Percentiles rank a stretch among this genome's conserved stretches.
phyloP scores from a whole-genome alignment of 2,329 filamentous ascomycete genomes.

The Aspergillus brunneoviolaceus region DNA sequence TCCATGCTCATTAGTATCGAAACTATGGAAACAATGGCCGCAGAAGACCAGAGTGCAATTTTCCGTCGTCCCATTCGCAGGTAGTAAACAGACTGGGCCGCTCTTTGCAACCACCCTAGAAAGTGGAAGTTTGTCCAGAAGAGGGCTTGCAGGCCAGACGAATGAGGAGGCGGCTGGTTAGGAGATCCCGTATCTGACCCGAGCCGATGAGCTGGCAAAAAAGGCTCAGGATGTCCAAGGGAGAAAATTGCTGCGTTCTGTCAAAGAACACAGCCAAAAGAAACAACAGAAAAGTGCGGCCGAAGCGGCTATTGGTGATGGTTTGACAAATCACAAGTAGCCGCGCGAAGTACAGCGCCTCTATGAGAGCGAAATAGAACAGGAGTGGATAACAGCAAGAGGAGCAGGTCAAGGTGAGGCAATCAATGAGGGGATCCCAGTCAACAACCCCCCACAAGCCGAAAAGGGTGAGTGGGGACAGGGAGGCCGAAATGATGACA shows the following conservation, averaged over 20 bases:
- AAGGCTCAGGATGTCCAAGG: background rate
- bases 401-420: background rate
- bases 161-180: background rate
- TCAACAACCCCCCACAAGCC: too few relatives aligned
- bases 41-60: background rate
- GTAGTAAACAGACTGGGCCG: background rate
- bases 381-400: background rate
- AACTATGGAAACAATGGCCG: background rate
- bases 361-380: background rate
- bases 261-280: background rate
- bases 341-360: background rate
- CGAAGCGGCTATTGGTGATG: background rate
- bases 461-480: background rate
- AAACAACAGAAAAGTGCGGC: background rate
- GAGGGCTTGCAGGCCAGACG: background rate
- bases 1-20: background rate
- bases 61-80: background rate
- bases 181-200: background rate
- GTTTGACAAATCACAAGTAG: background rate
- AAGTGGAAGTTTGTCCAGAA: background rate
- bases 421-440: too few relatives aligned
- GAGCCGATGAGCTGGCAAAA: background rate
- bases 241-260: background rate
- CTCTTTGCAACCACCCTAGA: too few relatives aligned
- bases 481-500: background rate